Conservation (phyloP, 345 rosid genomes). For the Citrus australasica region DNA sequence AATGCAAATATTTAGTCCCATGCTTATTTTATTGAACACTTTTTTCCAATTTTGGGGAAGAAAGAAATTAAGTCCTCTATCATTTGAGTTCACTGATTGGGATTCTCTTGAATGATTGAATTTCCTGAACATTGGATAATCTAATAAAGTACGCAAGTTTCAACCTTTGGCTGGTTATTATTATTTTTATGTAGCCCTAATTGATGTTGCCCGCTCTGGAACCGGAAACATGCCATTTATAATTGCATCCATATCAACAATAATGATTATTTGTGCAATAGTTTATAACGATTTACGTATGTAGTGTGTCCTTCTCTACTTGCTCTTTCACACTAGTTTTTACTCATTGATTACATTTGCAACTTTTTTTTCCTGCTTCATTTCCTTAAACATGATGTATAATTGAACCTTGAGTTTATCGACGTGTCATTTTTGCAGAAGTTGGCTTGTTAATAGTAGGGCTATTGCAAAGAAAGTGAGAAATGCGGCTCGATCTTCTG, state of each 20-base stretch:
- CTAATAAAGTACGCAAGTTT: background rate
- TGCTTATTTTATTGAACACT: background rate
- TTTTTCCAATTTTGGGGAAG: background rate
- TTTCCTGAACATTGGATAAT: background rate
- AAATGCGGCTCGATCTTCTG: constrained; percentile 46
- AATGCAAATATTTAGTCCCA: background rate
- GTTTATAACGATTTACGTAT: background rate
- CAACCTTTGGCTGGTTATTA: background rate
- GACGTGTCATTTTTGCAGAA: constrained; percentile 40
- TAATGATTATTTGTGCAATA: background rate
- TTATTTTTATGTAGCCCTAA: background rate
- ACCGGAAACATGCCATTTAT: background rate
- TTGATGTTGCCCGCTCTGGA: background rate
- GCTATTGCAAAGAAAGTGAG: constrained; percentile 74
- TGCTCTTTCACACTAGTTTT: background rate
- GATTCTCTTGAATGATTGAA: background rate
- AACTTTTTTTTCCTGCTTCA: background rate
- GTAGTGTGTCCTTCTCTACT: background rate
- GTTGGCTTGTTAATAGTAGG: constrained; percentile 74
- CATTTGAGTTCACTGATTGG: background rate
- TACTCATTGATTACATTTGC: background rate
- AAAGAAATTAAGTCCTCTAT: background rate
- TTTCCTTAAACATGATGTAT: background rate
- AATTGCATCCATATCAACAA: background rate
- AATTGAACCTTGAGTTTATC: background rate